A percentile compares a stretch with the other conserved stretches of the same genome.
These are phyloP conservation scores for Cryptosporidium bovis DNA, from an alignment of 169 alveolate species.

Conservation along the genomic window DNA sequence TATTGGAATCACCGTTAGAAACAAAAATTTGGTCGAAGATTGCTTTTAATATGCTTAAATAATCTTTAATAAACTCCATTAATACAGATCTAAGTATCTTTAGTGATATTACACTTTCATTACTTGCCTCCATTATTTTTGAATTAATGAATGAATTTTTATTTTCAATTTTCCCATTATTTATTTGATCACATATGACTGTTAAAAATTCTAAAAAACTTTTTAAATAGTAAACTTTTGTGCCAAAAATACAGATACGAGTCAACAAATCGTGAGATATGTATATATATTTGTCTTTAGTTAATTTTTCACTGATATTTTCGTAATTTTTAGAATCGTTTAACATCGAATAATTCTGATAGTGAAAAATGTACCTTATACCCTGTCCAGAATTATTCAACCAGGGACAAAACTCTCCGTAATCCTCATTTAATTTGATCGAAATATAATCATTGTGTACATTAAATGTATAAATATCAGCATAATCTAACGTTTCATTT, in stretches of 20 bases:
- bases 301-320: too few species aligned
- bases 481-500: not conserved
- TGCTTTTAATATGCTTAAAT: slow-evolving; percentile 2
- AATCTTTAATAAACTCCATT: slow-evolving; percentile 3
- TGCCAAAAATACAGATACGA: slow-evolving; percentile 23
- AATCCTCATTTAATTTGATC: not conserved
- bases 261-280: slow-evolving; percentile 31
- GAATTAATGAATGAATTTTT: not conserved
- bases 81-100: not conserved
- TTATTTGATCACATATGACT: not conserved
- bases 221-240: slow-evolving; percentile 36
- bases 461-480: slow-evolving; percentile 1
- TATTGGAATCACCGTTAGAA: not conserved
- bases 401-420: slow-evolving; percentile 65
- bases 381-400: slow-evolving; percentile 43
- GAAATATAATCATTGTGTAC: slow-evolving; percentile 9
- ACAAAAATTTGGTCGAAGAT: not conserved
- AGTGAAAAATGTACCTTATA: not conserved
- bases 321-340: not conserved
- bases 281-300: not conserved
- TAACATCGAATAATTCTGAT: not conserved
- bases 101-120: slow-evolving; percentile 4
- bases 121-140: not conserved
- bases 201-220: slow-evolving; percentile 18
- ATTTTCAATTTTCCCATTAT: not conserved